phyloP scores from a whole-genome alignment of 495 filamentous ascomycete genomes.

The Talaromyces ruber region DNA sequence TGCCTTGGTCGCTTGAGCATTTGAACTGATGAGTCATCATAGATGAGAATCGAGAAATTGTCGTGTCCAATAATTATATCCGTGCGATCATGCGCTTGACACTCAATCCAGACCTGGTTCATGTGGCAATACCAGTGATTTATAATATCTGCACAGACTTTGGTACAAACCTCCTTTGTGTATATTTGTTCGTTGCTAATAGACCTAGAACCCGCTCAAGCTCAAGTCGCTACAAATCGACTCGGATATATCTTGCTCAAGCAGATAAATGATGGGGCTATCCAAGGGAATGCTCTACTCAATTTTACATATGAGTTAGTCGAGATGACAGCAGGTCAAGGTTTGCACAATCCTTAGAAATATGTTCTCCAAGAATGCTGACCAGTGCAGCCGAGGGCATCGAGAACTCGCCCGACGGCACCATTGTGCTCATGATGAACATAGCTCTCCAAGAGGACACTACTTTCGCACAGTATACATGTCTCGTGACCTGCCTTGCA shows the following conservation, averaged over 20 bases:
- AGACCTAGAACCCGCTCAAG: conserved; percentile 41
- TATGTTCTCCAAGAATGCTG: neutral
- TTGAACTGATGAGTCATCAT: conserved; percentile 4
- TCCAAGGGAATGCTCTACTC: conserved; percentile 25
- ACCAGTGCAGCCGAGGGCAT: conserved; percentile 22
- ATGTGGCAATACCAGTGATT: conserved; percentile 57
- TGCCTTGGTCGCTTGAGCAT: neutral
- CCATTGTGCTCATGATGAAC: conserved; percentile 26
- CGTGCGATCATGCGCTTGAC: conserved; percentile 45
- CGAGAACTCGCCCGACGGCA: conserved; percentile 31
- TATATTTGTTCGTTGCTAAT: conserved; percentile 11
- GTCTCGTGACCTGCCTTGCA: conserved; percentile 22
- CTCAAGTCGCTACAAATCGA: conserved; percentile 53
- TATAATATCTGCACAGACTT: conserved; percentile 71
- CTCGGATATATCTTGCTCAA: conserved; percentile 33
- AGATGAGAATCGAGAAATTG: conserved; percentile 68
- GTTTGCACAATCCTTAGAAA: conserved; percentile 13
- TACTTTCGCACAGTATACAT: conserved; percentile 23
- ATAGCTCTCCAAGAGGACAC: conserved; percentile 18
- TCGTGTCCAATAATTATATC: conserved; percentile 51
- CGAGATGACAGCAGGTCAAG: conserved; percentile 33
- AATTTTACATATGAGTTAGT: conserved; percentile 31
- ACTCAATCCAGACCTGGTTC: conserved; percentile 37
- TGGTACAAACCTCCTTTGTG: conserved; percentile 32
- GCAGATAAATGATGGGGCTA: conserved; percentile 24